Conservation (phyloP, 139 green algal genomes). For the Ostreobium quekettii region DNA sequence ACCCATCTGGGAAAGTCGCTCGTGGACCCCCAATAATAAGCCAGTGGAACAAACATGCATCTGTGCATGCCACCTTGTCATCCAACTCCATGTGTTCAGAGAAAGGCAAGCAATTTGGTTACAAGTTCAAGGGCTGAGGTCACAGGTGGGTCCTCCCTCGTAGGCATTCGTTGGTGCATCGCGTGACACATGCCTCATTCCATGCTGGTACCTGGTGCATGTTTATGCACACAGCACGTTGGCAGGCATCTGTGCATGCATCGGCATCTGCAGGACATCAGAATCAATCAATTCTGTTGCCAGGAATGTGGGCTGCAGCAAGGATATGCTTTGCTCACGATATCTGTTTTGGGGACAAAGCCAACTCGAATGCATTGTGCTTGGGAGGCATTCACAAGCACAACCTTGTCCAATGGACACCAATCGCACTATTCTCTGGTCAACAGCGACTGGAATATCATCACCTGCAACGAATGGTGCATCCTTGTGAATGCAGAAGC, state of each 20-base stretch:
- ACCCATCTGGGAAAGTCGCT: too few species aligned
- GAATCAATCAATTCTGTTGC: not conserved
- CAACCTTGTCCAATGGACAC: not conserved
- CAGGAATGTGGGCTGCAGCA: not conserved
- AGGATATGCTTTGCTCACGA: constrained; percentile 7
- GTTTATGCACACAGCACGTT: constrained; percentile 71
- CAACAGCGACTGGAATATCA: too few species aligned
- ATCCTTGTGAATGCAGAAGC: too few species aligned
- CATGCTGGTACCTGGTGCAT: constrained; percentile 88
- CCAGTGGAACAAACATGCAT: too few species aligned
- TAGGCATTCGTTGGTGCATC: constrained; percentile 78
- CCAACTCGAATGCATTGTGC: not conserved
- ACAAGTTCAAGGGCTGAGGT: too few species aligned
- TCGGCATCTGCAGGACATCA: constrained; percentile 47
- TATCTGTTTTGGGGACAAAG: not conserved
- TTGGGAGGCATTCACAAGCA: not conserved
- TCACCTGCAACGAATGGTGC: too few species aligned
- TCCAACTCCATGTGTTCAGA: too few species aligned
- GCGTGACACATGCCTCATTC: constrained; percentile 82
- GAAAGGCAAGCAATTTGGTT: too few species aligned
- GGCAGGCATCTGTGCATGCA: constrained; percentile 86
- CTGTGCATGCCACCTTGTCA: too few species aligned
- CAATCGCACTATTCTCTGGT: not conserved
- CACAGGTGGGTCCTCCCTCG: not conserved
- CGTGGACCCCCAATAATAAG: too few species aligned